Conservation (phyloP, 2,329 filamentous ascomycete species). For the Apiospora malaysiana region DNA sequence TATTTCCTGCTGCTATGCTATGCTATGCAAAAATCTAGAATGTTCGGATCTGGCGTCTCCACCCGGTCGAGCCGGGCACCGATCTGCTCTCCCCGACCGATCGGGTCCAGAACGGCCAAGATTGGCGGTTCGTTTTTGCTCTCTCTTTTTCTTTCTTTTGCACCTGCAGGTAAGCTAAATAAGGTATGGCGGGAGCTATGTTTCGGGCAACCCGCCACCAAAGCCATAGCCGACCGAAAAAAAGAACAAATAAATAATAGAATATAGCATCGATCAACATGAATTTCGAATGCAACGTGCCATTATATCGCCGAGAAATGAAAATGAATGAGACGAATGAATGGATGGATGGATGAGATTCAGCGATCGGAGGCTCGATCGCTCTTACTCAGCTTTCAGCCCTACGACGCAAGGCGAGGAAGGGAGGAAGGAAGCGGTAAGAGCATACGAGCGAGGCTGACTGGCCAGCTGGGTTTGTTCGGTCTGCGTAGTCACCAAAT, state of each 20-base stretch:
- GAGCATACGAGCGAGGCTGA: not conserved
- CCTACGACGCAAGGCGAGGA: not conserved
- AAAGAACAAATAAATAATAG: not conserved
- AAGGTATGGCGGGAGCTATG: not conserved
- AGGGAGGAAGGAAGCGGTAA: not conserved
- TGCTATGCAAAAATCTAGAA: not conserved
- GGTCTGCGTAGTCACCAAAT: not conserved
- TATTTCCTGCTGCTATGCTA: too few species aligned
- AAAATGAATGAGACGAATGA: not conserved
- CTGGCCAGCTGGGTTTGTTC: too few species aligned
- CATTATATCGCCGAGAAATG: not conserved
- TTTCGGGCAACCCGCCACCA: conserved; percentile 7
- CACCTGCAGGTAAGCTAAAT: not conserved
- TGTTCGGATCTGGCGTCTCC: conserved; percentile 1
- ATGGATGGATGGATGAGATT: too few species aligned
- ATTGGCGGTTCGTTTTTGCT: not conserved
- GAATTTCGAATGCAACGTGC: not conserved
- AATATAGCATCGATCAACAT: not conserved
- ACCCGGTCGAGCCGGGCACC: not conserved
- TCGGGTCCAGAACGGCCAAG: not conserved
- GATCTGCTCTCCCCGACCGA: not conserved
- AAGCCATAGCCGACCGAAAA: not conserved
- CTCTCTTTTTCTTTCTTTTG: not conserved
- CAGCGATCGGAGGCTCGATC: too few species aligned
- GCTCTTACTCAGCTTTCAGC: not conserved